Conservation (phyloP, 148 eudicot genomes). For the Rhododendron mucronatum region DNA sequence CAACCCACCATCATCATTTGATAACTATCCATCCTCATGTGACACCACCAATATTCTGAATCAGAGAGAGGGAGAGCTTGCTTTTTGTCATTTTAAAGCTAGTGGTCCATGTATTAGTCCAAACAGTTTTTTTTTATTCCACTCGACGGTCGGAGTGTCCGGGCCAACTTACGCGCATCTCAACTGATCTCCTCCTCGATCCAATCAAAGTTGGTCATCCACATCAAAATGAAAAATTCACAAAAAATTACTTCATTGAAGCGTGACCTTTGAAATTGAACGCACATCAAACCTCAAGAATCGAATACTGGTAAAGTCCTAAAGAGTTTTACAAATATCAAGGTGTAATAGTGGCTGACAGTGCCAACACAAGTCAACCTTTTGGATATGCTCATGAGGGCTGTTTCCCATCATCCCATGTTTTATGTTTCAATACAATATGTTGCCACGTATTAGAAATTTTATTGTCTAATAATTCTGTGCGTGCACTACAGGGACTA, state of each 20-base stretch:
- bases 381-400: constrained; percentile 12
- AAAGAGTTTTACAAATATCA: neutral
- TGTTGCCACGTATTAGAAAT: neutral
- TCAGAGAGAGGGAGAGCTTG: neutral
- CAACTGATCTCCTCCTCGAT: fast-evolving
- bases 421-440: neutral
- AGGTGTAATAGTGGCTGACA: constrained; percentile 20
- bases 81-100: neutral
- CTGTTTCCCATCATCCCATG: constrained; percentile 12
- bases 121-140: no score
- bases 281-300: neutral
- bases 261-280: no score
- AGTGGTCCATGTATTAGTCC: neutral
- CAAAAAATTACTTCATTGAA: no score
- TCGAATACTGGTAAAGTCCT: neutral
- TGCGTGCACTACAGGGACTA: neutral
- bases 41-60: neutral
- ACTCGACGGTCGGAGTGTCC: no score
- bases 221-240: no score
- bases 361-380: constrained; percentile 15
- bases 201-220: no score
- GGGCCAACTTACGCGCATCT: fast-evolving
- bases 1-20: constrained; percentile 8
- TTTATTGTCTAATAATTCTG: neutral
- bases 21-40: constrained; percentile 2